Evolutionary conservation across 2,329 filamentous ascomycete genomes (phyloP).

Genomic region (Coniella vitis): DNA sequence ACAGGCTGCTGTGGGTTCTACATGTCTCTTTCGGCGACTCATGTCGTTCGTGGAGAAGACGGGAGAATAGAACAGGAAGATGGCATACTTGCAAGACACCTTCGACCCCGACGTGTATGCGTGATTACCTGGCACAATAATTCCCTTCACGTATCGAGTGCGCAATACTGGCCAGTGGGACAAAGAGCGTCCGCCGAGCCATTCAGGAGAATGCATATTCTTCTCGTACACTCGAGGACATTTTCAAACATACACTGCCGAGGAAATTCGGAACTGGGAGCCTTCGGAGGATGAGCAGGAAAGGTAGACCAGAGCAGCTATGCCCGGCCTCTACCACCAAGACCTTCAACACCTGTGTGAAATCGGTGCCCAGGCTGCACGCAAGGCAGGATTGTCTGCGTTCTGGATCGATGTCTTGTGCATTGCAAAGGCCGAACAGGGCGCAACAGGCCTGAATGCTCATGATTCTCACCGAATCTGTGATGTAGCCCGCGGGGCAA

Average conservation of each 20-base stretch:
- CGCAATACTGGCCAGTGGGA: not conserved
- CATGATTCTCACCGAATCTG: constrained; percentile 33
- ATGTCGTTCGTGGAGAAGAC: not conserved
- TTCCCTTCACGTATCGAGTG: not conserved
- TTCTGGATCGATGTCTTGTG: constrained; percentile 39
- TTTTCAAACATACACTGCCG: constrained; percentile 25
- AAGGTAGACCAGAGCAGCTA: constrained; percentile 12
- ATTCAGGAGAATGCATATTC: constrained; percentile 28
- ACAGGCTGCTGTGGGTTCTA: not conserved
- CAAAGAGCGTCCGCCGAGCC: not conserved
- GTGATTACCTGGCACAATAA: not conserved
- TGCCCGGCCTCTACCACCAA: constrained; percentile 9
- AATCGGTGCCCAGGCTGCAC: constrained; percentile 32
- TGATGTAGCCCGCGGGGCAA: constrained; percentile 36
- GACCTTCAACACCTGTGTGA: constrained; percentile 25
- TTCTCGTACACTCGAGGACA: constrained; percentile 35
- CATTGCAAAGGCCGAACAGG: constrained; percentile 26
- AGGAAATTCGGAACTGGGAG: constrained; percentile 10
- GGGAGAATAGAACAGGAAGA: not conserved
- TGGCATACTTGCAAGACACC: not conserved
- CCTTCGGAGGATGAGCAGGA: constrained; percentile 17
- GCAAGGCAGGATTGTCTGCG: constrained; percentile 28
- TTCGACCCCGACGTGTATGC: not conserved
- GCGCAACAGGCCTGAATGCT: constrained; percentile 10
- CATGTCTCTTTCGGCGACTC: not conserved